A percentile compares a stretch with the other conserved stretches of the same genome.
These are phyloP conservation scores for Penicillium sclerotigenum DNA, from an alignment of 2,329 filamentous ascomycete genomes.

Conservation along the genomic window DNA sequence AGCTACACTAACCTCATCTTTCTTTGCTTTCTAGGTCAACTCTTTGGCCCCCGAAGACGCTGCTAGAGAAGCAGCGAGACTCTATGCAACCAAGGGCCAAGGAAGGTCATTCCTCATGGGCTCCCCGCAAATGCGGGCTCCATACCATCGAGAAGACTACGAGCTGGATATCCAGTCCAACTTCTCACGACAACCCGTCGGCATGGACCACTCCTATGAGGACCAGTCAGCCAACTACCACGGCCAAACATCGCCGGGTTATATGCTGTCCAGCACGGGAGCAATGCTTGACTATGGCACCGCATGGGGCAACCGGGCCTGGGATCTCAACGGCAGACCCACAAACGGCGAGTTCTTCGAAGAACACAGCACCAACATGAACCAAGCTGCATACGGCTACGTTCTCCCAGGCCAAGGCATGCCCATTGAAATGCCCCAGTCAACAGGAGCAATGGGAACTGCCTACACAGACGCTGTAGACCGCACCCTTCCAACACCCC, in stretches of 20 bases:
- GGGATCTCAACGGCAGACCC: conserved; percentile 26
- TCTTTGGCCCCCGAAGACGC: conserved; percentile 28
- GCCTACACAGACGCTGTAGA: conserved; percentile 25
- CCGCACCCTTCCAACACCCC: conserved; percentile 38
- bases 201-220: conserved; percentile 31
- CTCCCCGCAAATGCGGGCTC: conserved; percentile 17
- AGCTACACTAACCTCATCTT: neutral
- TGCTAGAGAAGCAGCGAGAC: conserved; percentile 3
- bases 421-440: conserved; percentile 26
- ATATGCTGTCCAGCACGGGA: conserved; percentile 35
- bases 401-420: conserved; percentile 30
- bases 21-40: conserved; percentile 28
- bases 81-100: conserved; percentile 8
- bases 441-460: conserved; percentile 23
- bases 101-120: conserved; percentile 13
- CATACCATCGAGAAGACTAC: conserved; percentile 26
- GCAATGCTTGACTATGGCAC: conserved; percentile 29
- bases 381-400: conserved; percentile 29
- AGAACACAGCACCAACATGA: conserved; percentile 15
- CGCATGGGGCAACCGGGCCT: conserved; percentile 30
- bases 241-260: conserved; percentile 32
- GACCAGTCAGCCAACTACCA: conserved; percentile 33
- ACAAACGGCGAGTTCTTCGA: conserved; percentile 21
- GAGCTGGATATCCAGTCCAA: conserved; percentile 25
- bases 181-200: conserved; percentile 24